A percentile compares a stretch with the other conserved stretches of the same genome.
These are phyloP conservation scores for Letharia columbiana DNA, from an alignment of 495 filamentous ascomycete species.

Conservation along the genomic window DNA sequence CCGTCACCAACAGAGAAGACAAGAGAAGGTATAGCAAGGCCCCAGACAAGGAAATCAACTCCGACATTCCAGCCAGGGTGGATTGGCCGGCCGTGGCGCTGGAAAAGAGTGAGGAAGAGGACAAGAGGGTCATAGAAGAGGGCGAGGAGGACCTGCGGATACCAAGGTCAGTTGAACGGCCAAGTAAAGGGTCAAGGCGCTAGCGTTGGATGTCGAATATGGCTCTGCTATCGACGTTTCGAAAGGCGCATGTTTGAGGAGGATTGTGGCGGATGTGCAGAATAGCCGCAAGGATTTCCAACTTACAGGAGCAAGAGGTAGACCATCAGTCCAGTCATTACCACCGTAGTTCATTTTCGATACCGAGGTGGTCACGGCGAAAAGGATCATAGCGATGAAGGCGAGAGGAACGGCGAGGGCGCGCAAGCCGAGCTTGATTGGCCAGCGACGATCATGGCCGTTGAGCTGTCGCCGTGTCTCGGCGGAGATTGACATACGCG, in stretches of 20 bases:
- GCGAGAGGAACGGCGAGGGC: constrained; percentile 22
- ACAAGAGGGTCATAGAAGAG: constrained; percentile 23
- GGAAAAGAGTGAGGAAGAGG: constrained; percentile 20
- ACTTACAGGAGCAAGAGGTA: constrained; percentile 25
- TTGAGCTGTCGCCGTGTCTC: constrained; percentile 18
- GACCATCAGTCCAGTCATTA: constrained; percentile 26
- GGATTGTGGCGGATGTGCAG: neutral
- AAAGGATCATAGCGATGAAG: constrained; percentile 25
- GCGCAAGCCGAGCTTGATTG: constrained; percentile 22
- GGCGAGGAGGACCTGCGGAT: constrained; percentile 23
- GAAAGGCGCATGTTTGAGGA: neutral
- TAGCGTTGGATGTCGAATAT: neutral
- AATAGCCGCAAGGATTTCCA: neutral
- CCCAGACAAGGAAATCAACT: constrained; percentile 25
- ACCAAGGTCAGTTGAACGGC: neutral
- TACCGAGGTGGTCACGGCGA: constrained; percentile 19
- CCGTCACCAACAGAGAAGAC: constrained; percentile 25
- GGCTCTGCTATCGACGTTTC: constrained; percentile 2
- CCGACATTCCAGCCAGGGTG: constrained; percentile 24
- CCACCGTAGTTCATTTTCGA: constrained; percentile 20
- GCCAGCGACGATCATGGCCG: constrained; percentile 23
- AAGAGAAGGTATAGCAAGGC: constrained; percentile 22
- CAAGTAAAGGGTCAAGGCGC: neutral
- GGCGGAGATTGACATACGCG: constrained; percentile 10
- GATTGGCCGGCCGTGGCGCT: constrained; percentile 19